phyloP scores from a whole-genome alignment of 1,284 basidiomycete genomes.

The Austroboletus niveus region DNA sequence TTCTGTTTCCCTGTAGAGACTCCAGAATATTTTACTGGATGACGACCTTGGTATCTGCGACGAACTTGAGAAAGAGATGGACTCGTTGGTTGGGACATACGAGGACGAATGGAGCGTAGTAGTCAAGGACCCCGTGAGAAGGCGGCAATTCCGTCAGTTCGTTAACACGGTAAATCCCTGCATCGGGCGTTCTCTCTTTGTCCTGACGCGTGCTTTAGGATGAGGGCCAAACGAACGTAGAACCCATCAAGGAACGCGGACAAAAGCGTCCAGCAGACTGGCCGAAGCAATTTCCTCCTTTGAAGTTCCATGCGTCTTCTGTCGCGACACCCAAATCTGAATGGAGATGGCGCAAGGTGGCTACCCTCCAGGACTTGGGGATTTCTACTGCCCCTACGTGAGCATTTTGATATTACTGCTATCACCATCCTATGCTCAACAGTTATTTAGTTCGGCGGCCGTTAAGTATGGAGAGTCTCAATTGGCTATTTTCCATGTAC shows the following conservation, averaged over 20 bases:
- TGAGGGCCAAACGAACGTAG: slow-evolving; percentile 51
- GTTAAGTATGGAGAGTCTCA: slow-evolving; percentile 74
- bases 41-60: slow-evolving; percentile 76
- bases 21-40: slow-evolving; percentile 67
- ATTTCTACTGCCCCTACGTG: slow-evolving; percentile 50
- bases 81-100: slow-evolving; percentile 63
- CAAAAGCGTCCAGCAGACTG: slow-evolving; percentile 70
- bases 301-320: slow-evolving; percentile 43
- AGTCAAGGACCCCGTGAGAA: slow-evolving; percentile 49
- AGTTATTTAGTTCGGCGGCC: slow-evolving; percentile 37
- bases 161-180: slow-evolving; percentile 51
- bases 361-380: slow-evolving; percentile 51
- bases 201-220: slow-evolving; percentile 35
- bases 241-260: slow-evolving; percentile 60
- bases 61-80: slow-evolving; percentile 73
- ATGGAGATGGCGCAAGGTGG: slow-evolving; percentile 64
- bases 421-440: neutral
- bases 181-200: neutral
- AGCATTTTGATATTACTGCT: slow-evolving; percentile 13
- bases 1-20: slow-evolving; percentile 38
- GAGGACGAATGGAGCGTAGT: slow-evolving; percentile 73
- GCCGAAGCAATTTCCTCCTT: slow-evolving; percentile 55
- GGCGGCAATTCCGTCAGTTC: slow-evolving; percentile 66
- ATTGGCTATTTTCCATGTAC: slow-evolving; percentile 65
- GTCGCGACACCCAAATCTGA: slow-evolving; percentile 43